Conservation (phyloP, 1,284 basidiomycete species). For the Trametes pubescens region DNA sequence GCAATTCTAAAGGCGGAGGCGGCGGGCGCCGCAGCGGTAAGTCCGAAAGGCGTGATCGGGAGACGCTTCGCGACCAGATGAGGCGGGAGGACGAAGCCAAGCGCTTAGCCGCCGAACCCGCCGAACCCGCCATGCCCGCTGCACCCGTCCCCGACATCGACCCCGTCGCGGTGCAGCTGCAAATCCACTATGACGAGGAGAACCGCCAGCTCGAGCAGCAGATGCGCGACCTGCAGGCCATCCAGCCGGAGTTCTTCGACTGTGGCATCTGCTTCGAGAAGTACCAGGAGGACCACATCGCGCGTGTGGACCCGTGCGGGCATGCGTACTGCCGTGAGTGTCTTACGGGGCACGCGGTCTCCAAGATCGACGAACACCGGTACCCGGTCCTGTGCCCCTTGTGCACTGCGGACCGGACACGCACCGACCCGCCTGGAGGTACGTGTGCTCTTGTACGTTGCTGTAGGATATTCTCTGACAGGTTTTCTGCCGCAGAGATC, state of each 20-base stretch:
- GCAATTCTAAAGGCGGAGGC: background rate
- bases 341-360: conserved; percentile 51
- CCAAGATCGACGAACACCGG: conserved; percentile 58
- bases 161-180: conserved; percentile 46
- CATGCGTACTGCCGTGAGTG: conserved; percentile 69
- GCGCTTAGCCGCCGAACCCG: background rate
- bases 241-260: conserved; percentile 49
- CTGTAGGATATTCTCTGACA: background rate
- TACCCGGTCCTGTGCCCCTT: conserved; percentile 70
- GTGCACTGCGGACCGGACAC: conserved; percentile 49
- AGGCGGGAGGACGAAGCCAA: background rate
- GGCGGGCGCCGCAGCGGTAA: background rate
- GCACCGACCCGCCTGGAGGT: conserved; percentile 48
- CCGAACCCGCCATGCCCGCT: background rate
- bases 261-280: conserved; percentile 69
- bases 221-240: conserved; percentile 42
- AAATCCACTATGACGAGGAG: conserved; percentile 56
- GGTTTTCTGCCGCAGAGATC: conserved; percentile 46
- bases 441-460: background rate
- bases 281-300: conserved; percentile 53
- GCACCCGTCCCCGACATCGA: conserved; percentile 7
- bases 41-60: background rate
- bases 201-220: conserved; percentile 50
- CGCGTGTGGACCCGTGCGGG: conserved; percentile 54
- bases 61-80: background rate